Conservation (phyloP, 805 yeast genomes). For the Wickerhamomyces kurtzmanii region DNA sequence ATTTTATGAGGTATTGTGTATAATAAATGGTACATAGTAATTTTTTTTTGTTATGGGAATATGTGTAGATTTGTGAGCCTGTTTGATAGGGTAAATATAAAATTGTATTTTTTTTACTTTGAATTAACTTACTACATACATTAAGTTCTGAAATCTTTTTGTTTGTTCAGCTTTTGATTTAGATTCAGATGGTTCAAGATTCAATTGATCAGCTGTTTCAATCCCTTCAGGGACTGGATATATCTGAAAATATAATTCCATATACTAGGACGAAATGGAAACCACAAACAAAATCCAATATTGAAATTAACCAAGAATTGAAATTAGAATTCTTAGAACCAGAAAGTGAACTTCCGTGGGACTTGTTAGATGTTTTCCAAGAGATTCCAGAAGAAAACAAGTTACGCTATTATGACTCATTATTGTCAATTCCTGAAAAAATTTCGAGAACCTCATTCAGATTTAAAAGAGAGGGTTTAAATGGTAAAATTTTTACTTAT, state of each 20-base stretch:
- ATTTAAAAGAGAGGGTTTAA: constrained; percentile 66
- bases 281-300: not conserved
- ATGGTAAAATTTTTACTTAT: constrained; percentile 55
- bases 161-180: too few species aligned
- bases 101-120: too few species aligned
- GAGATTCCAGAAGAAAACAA: constrained; percentile 30
- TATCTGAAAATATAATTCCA: constrained; percentile 1
- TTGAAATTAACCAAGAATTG: constrained; percentile 12
- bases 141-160: too few species aligned
- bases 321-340: constrained; percentile 49
- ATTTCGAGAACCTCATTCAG: constrained; percentile 55
- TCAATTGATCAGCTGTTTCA: constrained; percentile 2
- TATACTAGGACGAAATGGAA: constrained; percentile 1
- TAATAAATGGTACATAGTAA: too few species aligned
- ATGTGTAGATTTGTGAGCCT: too few species aligned
- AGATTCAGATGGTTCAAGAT: too few species aligned
- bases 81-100: too few species aligned
- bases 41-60: too few species aligned
- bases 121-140: too few species aligned
- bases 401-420: constrained; percentile 14
- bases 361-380: constrained; percentile 61
- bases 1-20: too few species aligned
- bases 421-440: constrained; percentile 50
- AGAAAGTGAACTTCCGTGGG: constrained; percentile 53
- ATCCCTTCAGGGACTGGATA: constrained; percentile 2